phyloP scores from a whole-genome alignment of 2,329 filamentous ascomycete genomes.

The Ascochyta pisi region DNA sequence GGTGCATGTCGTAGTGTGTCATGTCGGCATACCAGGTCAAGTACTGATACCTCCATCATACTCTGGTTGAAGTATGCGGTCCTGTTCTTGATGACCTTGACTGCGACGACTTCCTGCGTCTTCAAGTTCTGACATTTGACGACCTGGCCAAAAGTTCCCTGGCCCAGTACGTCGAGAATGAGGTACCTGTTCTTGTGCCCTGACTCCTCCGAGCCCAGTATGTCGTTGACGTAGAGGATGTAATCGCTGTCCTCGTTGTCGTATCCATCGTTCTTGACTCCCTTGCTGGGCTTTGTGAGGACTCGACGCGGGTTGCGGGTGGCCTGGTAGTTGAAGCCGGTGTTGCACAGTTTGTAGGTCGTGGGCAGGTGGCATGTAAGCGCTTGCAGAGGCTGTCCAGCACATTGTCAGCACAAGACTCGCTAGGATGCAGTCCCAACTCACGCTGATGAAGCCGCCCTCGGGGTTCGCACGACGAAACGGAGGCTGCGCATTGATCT shows the following conservation, averaged over 20 bases:
- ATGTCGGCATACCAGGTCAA: conserved; percentile 75
- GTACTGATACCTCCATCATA: conserved; percentile 99
- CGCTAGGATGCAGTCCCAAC: conserved; percentile 43
- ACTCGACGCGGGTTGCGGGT: conserved; percentile 95
- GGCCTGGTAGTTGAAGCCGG: conserved; percentile 97
- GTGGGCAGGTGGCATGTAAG: conserved; percentile 90
- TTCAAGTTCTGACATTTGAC: conserved; percentile 99
- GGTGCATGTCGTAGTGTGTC: conserved; percentile 32
- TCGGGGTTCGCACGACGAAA: conserved; percentile 95
- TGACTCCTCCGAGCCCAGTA: conserved; percentile 94
- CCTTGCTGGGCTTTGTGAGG: conserved; percentile 97
- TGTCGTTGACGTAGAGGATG: conserved; percentile 98
- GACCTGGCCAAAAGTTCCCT: conserved; percentile 97
- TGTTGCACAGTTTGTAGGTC: conserved; percentile 98
- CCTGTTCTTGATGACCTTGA: conserved; percentile 99
- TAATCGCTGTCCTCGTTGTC: conserved; percentile 99
- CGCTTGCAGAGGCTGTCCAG: conserved; percentile 83
- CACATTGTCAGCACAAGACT: conserved; percentile 24
- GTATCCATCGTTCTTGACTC: conserved; percentile 96
- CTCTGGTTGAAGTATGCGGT: conserved; percentile 99
- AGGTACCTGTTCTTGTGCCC: conserved; percentile 99
- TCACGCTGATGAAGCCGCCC: conserved; percentile 95
- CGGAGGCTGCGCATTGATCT: conserved; percentile 84
- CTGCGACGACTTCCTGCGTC: conserved; percentile 96
- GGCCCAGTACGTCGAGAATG: conserved; percentile 94